Percentiles rank a stretch among this genome's conserved stretches.
Conservation (phyloP, 2,329 filamentous ascomycete genomes). For the Stachybotrys elegans region DNA sequence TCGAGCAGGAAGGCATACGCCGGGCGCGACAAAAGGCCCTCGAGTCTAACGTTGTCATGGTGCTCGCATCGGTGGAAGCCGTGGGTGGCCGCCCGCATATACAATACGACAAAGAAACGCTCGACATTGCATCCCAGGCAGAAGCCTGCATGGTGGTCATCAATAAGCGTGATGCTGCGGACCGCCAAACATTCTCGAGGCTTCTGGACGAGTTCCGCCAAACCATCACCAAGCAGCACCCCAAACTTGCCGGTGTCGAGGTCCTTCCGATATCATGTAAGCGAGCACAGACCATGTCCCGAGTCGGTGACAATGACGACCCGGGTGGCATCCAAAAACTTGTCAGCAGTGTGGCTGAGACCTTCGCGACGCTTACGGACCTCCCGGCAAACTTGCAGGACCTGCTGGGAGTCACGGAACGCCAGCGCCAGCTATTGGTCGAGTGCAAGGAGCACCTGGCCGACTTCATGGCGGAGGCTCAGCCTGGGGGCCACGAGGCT, state of each 20-base stretch:
- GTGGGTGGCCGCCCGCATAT: constrained; percentile 34
- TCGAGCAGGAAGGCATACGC: constrained; percentile 88
- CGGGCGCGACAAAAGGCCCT: constrained; percentile 75
- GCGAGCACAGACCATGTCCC: constrained; percentile 19
- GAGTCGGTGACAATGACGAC: constrained; percentile 31
- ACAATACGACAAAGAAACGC: constrained; percentile 49
- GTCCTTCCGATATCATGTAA: constrained; percentile 65
- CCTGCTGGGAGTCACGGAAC: constrained; percentile 82
- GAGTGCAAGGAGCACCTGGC: constrained; percentile 68
- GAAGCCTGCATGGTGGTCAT: constrained; percentile 49
- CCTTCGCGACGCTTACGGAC: constrained; percentile 67
- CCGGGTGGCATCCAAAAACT: constrained; percentile 65
- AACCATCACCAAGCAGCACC: constrained; percentile 10
- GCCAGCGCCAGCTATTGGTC: constrained; percentile 76
- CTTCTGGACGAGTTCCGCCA: constrained; percentile 36
- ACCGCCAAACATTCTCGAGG: constrained; percentile 23
- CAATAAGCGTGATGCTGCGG: constrained; percentile 56
- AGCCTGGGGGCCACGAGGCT: constrained; percentile 23
- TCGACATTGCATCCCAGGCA: constrained; percentile 45
- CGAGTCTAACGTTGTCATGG: constrained; percentile 80
- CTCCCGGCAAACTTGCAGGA: constrained; percentile 71
- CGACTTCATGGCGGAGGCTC: constrained; percentile 62
- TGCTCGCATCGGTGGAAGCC: constrained; percentile 69
- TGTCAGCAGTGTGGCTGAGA: constrained; percentile 58
- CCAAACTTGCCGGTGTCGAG: constrained; percentile 26